Evolutionary conservation across 108 stramenopile species (phyloP).

Genomic region (Cyclotella kingstonii): DNA sequence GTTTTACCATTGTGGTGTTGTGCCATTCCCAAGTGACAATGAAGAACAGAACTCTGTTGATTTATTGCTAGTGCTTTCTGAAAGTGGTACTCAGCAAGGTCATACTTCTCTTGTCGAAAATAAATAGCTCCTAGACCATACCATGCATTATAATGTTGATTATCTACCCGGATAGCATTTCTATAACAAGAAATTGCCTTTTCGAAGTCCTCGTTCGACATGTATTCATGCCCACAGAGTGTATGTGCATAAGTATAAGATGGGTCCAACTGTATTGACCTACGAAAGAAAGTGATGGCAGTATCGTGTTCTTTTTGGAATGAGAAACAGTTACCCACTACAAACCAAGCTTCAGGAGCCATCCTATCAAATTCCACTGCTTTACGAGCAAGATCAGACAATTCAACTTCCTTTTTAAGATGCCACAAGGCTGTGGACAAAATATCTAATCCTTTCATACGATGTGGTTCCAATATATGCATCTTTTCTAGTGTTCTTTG

Average conservation of each 20-base stretch:
- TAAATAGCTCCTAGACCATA: slow-evolving; percentile 97
- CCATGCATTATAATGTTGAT: slow-evolving; percentile 90
- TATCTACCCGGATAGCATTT: slow-evolving; percentile 85
- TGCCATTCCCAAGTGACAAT: slow-evolving; percentile 94
- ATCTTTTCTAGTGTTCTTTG: slow-evolving; percentile 77
- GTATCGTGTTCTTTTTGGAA: slow-evolving; percentile 97
- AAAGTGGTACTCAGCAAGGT: slow-evolving; percentile 96
- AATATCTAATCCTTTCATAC: slow-evolving; percentile 90
- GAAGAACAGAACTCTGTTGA: slow-evolving; percentile 85
- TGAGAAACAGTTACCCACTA: slow-evolving; percentile 96
- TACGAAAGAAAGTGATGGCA: slow-evolving; percentile 89
- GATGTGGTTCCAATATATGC: slow-evolving; percentile 87
- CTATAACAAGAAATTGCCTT: slow-evolving; percentile 92
- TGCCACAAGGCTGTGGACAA: slow-evolving; percentile 94
- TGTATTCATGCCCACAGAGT: slow-evolving; percentile 96
- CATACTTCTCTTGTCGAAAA: slow-evolving; percentile 95
- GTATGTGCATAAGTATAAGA: slow-evolving; percentile 94
- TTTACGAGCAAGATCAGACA: slow-evolving; percentile 90
- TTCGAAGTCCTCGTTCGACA: slow-evolving; percentile 96
- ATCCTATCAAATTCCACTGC: slow-evolving; percentile 83
- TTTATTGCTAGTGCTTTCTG: slow-evolving; percentile 86
- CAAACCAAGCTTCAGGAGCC: slow-evolving; percentile 93
- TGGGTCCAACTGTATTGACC: slow-evolving; percentile 90
- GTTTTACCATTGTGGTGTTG: slow-evolving; percentile 89
- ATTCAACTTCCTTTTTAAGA: slow-evolving; percentile 93